phyloP scores from a whole-genome alignment of 805 yeast species.

The Lipomyces anomalus region DNA sequence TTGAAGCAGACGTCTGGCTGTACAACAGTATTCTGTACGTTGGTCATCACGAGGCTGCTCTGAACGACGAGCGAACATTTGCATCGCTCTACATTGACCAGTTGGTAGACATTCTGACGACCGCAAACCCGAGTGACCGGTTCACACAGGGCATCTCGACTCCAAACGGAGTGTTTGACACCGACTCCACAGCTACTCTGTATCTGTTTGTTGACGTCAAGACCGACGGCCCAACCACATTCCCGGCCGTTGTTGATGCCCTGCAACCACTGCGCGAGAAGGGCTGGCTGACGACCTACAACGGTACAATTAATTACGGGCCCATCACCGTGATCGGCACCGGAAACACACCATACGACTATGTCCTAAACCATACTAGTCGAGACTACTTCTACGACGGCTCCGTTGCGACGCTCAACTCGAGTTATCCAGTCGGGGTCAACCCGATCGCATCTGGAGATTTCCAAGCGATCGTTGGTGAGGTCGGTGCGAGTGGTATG shows the following conservation, averaged over 20 bases:
- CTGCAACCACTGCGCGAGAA: constrained; percentile 45
- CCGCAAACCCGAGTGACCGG: constrained; percentile 38
- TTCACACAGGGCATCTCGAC: constrained; percentile 18
- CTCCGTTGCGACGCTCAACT: constrained; percentile 35
- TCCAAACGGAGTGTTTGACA: constrained; percentile 37
- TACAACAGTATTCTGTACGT: constrained; percentile 36
- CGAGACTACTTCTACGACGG: constrained; percentile 50
- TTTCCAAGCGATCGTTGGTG: constrained; percentile 28
- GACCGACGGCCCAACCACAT: constrained; percentile 44
- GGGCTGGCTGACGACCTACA: constrained; percentile 48
- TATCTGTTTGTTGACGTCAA: constrained; percentile 59
- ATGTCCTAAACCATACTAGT: constrained; percentile 28
- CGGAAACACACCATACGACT: constrained; percentile 53
- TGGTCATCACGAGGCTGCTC: constrained; percentile 52
- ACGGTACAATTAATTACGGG: constrained; percentile 39
- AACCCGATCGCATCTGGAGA: constrained; percentile 38
- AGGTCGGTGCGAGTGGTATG: constrained; percentile 32
- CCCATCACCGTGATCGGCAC: constrained; percentile 62
- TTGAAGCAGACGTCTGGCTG: constrained; percentile 54
- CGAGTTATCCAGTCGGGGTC: constrained; percentile 26
- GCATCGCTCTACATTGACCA: constrained; percentile 50
- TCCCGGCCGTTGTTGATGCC: constrained; percentile 40
- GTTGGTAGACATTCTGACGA: constrained; percentile 43
- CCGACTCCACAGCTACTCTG: constrained; percentile 47
- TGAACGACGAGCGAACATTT: constrained; percentile 45